Conservation (phyloP, 202 grass and related monocot species). For the Saccharum hybrid region DNA sequence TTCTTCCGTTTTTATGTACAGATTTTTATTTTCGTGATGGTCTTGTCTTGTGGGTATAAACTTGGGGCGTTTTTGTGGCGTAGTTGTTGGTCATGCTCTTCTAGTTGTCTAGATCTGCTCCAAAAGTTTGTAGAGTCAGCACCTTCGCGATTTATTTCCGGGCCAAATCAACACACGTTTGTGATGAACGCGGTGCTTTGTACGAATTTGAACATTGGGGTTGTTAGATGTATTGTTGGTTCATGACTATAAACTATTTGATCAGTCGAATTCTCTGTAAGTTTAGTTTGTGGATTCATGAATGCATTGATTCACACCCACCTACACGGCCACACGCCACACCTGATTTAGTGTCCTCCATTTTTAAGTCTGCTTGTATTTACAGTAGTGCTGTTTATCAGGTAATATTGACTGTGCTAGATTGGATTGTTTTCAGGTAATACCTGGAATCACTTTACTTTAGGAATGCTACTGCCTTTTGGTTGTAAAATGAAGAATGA, state of each 20-base stretch:
- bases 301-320: background rate
- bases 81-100: background rate
- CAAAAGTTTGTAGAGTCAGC: background rate
- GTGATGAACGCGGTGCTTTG: background rate
- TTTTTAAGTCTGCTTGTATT: background rate
- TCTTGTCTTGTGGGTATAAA: background rate
- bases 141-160: background rate
- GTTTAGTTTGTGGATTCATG: background rate
- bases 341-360: background rate
- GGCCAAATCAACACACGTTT: background rate
- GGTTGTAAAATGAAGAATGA: background rate
- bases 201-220: background rate
- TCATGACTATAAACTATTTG: background rate
- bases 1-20: background rate
- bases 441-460: background rate
- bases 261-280: background rate
- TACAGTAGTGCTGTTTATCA: slow-evolving; percentile 4
- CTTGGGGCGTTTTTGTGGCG: background rate
- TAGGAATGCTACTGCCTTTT: background rate
- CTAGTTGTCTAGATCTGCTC: slow-evolving; percentile 17
- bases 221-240: background rate
- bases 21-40: slow-evolving; percentile 11
- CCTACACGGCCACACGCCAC: background rate
- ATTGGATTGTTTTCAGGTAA: background rate
- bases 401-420: background rate